Evolutionary conservation across 2,329 filamentous ascomycete genomes (phyloP).

Genomic region (Fusarium annulatum): DNA sequence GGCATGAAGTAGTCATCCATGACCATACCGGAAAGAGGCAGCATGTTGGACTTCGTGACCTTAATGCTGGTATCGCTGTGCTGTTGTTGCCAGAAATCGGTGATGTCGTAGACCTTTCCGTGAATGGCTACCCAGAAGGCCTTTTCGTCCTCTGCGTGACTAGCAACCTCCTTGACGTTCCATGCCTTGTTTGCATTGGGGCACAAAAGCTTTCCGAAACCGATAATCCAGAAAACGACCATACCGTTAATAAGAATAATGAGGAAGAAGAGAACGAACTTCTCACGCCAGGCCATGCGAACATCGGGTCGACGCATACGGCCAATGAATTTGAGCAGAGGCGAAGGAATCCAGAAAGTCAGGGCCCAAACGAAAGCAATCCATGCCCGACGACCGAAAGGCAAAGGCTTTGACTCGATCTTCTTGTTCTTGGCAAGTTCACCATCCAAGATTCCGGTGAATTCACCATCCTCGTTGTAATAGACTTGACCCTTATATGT

Average conservation of each 20-base stretch:
- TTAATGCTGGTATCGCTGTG: conserved; percentile 80
- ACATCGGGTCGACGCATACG: conserved; percentile 98
- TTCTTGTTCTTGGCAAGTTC: conserved; percentile 82
- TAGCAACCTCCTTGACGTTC: conserved; percentile 78
- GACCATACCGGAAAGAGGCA: conserved; percentile 79
- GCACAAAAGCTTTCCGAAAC: conserved; percentile 85
- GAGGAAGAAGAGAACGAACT: conserved; percentile 82
- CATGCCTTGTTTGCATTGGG: conserved; percentile 93
- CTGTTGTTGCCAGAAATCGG: conserved; percentile 84
- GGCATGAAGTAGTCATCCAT: conserved; percentile 88
- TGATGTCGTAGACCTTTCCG: conserved; percentile 91
- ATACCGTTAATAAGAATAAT: conserved; percentile 84
- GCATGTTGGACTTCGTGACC: conserved; percentile 74
- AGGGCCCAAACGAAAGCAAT: conserved; percentile 83
- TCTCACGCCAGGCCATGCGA: conserved; percentile 97
- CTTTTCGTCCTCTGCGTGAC: conserved; percentile 73
- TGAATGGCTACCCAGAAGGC: conserved; percentile 91
- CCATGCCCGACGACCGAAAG: conserved; percentile 78
- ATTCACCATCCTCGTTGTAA: conserved; percentile 77
- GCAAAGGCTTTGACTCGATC: conserved; percentile 75
- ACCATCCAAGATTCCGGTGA: conserved; percentile 76
- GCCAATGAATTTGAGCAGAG: conserved; percentile 80
- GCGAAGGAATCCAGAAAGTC: conserved; percentile 96
- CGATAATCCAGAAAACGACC: conserved; percentile 93
- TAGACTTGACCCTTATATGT: conserved; percentile 77